Base-by-base conservation (phyloP, 192 early-diverging fungal genomes). In the Spizellomyces sp. region DNA sequence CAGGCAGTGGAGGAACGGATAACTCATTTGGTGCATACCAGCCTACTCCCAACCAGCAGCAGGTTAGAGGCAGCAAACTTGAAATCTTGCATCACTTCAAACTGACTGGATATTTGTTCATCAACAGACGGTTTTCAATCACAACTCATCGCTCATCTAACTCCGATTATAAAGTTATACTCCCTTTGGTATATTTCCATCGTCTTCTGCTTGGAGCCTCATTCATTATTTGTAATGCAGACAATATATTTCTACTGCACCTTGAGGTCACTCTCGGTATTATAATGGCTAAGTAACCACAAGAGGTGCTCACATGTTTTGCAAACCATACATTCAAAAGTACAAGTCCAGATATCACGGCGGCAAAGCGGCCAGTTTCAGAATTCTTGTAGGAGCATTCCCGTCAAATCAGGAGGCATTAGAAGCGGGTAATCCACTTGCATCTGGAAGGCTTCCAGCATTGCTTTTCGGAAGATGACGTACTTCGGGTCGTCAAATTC, bases 351-450 rank as follows among this genome's bases (percentile, higher is more conserved):
- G 27, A 36, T 36, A 36, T 36, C 0, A 36, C 27, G 3, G 27
- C 27, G 27, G 3, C 27, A 36, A 19, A 54, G 50, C 12, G 4
- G 4, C 2, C 14, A 54, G 50, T n/a, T n/a, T 60, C 45, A 70
- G 48, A 71, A 70, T 7, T 82, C 81, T 9, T 82, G 77, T 4
- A 60, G 63, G 19, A 82, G 21, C 17, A 77, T n/a, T 21, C 62
- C 67, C n/a, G 48, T 21, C 12, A 82, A 52, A 21, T 82, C 81
- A 36, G 73, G 76, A 36, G 77, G 78, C 50, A 77, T 68, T 9
- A 82, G 22, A 12, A 82, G 62, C 17, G 81, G 81, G 62, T 76
- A 77, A 55, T 82, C 78, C 9, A 71, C 64, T 64, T 82, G 81
- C 43, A 42, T 14, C 56, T 60, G 71, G 19, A 82, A 48, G n/a